phyloP scores from a whole-genome alignment of 306 rosid species.

The Acacia crassicarpa region DNA sequence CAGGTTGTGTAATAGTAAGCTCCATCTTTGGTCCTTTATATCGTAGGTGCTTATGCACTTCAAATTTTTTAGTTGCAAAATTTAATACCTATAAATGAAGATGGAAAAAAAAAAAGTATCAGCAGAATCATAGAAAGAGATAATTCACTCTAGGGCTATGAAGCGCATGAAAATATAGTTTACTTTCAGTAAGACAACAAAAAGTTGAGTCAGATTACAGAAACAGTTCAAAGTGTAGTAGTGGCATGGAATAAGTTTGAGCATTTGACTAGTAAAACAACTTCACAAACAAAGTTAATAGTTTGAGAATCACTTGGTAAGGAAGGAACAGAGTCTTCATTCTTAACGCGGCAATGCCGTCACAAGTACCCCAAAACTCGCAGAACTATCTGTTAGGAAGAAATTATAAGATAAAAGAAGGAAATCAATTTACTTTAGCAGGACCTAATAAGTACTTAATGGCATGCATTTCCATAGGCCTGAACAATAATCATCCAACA shows the following conservation, averaged over 20 bases:
- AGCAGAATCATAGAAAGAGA: slow-evolving; percentile 3
- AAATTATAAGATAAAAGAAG: background rate
- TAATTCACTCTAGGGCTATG: background rate
- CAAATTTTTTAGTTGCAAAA: slow-evolving; percentile 32
- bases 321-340: slow-evolving; percentile 42
- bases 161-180: too few species aligned
- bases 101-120: slow-evolving; percentile 22
- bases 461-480: background rate
- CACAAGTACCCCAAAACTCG: background rate
- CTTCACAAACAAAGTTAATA: background rate
- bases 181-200: background rate
- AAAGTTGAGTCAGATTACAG: background rate
- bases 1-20: slow-evolving; percentile 77
- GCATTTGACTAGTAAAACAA: background rate
- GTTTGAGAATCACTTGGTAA: slow-evolving; percentile 35
- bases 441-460: background rate
- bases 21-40: slow-evolving; percentile 59
- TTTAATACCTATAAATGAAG: slow-evolving; percentile 32
- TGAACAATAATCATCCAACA: background rate
- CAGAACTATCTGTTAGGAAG: slow-evolving; percentile 1
- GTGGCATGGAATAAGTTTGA: background rate
- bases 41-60: slow-evolving; percentile 30
- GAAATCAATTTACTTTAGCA: background rate
- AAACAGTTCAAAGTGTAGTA: background rate
- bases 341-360: background rate